Base-by-base conservation (phyloP, 176 grass and related monocot species). In the Phragmites australis region DNA sequence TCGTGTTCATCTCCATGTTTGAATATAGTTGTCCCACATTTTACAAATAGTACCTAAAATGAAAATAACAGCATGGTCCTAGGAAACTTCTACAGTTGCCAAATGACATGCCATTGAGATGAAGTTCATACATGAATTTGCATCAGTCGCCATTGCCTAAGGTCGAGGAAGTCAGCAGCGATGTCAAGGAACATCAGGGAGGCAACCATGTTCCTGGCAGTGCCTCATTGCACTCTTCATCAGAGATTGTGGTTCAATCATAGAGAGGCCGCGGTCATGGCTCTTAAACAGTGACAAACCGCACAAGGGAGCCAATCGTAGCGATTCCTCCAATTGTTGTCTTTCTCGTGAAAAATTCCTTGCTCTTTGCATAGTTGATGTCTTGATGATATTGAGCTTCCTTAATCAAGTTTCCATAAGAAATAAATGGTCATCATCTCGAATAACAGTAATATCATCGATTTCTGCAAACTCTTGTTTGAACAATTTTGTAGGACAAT, bases 341-440 rank as follows among this genome's bases (percentile, higher is more conserved):
- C 29, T 40, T 40, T 40, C 27, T 39, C 39, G 2, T 7, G 34
- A 31, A 10, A 31, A 53, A 53, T 23, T 2, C 6, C 6, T 53
- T 55, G 11, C 10, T 65, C 27, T 71, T 64, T 77, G 14, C 14
- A 23, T 43, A 19, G 0, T 77, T 65, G 29, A 60, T 55, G 18
- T 15, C 60, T 76, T 39, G 11, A 61, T 29, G 54, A 32, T 67
- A 18, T 29, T 41, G 12, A 68, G 18, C 60, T 68, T 40, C 42
- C 19, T 10, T 84, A 32, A 62, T 87, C 76, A 86, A 41, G 30
- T 54, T 37, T 89, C 81, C 85, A 85, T 76, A 81, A 97, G 62
- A 92, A 87, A 90, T 76, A 94, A 84, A 90, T 90, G 70, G 42
- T 97, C 94, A 31, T 87, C 94, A 77, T 97, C 91, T 88, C 76